phyloP scores from a whole-genome alignment of 306 rosid species.

The Erythrophleum fordii region DNA sequence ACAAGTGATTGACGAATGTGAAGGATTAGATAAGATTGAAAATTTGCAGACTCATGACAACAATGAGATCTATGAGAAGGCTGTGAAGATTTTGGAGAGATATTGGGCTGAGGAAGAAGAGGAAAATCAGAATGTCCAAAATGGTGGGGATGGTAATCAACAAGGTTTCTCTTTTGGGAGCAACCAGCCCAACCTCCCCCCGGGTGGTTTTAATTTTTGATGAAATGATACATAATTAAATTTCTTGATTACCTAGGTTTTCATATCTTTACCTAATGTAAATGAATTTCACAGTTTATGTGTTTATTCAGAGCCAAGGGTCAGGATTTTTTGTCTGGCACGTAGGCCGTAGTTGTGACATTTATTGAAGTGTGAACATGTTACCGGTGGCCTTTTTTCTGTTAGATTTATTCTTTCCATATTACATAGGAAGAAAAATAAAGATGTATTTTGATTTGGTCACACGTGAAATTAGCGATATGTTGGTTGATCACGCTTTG shows the following conservation, averaged over 20 bases:
- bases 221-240: conserved; percentile 29
- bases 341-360: conserved; percentile 45
- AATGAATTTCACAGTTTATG: conserved; percentile 19
- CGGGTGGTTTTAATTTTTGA: conserved; percentile 67
- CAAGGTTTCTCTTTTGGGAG: conserved; percentile 51
- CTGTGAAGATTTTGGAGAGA: conserved; percentile 75
- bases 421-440: background rate
- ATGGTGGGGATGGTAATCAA: conserved; percentile 52
- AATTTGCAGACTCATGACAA: conserved; percentile 62
- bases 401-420: conserved; percentile 4
- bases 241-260: conserved; percentile 35
- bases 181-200: conserved; percentile 57
- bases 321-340: conserved; percentile 54
- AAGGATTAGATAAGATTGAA: conserved; percentile 70
- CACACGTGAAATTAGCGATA: background rate
- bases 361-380: conserved; percentile 8
- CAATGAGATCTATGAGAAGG: conserved; percentile 70
- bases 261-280: background rate
- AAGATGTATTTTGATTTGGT: background rate
- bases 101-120: conserved; percentile 77
- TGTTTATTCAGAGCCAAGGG: conserved; percentile 41
- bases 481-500: background rate
- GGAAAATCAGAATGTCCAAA: conserved; percentile 49
- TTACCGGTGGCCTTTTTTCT: too few relatives aligned
- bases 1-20: conserved; percentile 57